phyloP scores from a whole-genome alignment of 1,284 basidiomycete genomes.

The Apiotrichum veenhuisii region DNA sequence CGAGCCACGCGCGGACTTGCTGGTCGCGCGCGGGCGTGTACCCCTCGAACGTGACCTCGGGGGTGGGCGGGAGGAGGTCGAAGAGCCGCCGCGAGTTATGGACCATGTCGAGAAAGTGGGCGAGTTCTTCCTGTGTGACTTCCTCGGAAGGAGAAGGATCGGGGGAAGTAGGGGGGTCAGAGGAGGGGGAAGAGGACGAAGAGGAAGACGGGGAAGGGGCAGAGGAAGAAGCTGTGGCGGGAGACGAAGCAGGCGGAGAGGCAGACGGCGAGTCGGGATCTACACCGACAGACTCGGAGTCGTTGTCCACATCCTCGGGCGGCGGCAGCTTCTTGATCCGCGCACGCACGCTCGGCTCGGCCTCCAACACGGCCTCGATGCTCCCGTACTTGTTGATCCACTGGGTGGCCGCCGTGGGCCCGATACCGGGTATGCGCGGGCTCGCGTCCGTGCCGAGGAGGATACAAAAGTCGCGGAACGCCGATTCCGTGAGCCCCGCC shows the following conservation, averaged over 20 bases:
- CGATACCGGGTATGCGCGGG: constrained; percentile 70
- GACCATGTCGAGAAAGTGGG: constrained; percentile 38
- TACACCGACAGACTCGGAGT: background rate
- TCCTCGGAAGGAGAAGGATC: too few relatives aligned
- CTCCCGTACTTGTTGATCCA: constrained; percentile 65
- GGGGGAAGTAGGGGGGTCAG: too few relatives aligned
- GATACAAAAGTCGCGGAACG: constrained; percentile 75
- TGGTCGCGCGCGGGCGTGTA: background rate
- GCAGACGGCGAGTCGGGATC: too few relatives aligned
- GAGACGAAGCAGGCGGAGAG: too few relatives aligned
- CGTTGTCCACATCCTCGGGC: background rate
- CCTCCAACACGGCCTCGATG: constrained; percentile 67
- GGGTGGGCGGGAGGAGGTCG: constrained; percentile 34
- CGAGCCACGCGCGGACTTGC: background rate
- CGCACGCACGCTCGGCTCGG: constrained; percentile 21
- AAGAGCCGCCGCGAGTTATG: constrained; percentile 44
- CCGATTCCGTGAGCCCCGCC: constrained; percentile 56
- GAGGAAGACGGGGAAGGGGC: too few relatives aligned
- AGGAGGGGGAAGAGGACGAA: too few relatives aligned
- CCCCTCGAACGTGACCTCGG: constrained; percentile 1
- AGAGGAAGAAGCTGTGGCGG: too few relatives aligned
- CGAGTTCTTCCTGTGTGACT: background rate
- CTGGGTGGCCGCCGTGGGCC: constrained; percentile 66
- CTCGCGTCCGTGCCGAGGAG: constrained; percentile 86
- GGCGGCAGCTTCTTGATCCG: background rate